Evolutionary conservation across 2,329 filamentous ascomycete species (phyloP).

Genomic region (Penicillium polonicum): DNA sequence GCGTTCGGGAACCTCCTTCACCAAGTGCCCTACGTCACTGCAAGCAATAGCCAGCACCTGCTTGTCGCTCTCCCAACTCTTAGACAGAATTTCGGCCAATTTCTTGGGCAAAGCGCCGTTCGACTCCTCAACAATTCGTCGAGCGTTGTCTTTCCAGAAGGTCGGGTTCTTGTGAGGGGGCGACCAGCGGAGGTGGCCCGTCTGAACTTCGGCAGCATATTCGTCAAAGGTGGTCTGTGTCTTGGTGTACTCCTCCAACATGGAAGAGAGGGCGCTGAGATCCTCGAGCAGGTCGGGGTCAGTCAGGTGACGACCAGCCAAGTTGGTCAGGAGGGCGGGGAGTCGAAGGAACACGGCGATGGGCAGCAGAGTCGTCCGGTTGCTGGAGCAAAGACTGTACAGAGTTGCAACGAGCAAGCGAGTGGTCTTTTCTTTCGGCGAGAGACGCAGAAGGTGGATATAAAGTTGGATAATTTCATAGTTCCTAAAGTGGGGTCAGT

Average conservation of each 20-base stretch:
- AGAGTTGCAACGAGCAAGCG: slow-evolving; percentile 86
- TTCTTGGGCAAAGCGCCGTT: slow-evolving; percentile 75
- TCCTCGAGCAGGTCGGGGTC: slow-evolving; percentile 52
- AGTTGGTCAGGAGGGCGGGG: slow-evolving; percentile 59
- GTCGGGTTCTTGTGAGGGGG: slow-evolving; percentile 81
- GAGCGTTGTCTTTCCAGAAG: slow-evolving; percentile 91
- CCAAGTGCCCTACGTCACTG: slow-evolving; percentile 85
- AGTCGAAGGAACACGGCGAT: slow-evolving; percentile 83
- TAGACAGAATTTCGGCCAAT: slow-evolving; percentile 78
- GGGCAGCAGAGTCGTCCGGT: slow-evolving; percentile 68
- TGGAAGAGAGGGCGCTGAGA: slow-evolving; percentile 53
- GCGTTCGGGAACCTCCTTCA: slow-evolving; percentile 86
- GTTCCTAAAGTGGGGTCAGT: slow-evolving; percentile 58
- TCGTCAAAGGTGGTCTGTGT: slow-evolving; percentile 67
- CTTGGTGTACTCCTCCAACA: slow-evolving; percentile 81
- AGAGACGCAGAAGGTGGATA: slow-evolving; percentile 85
- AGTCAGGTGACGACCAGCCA: slow-evolving; percentile 53
- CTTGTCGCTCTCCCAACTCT: slow-evolving; percentile 82
- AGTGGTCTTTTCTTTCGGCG: slow-evolving; percentile 97
- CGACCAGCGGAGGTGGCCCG: slow-evolving; percentile 88
- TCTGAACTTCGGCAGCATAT: slow-evolving; percentile 77
- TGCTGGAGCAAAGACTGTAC: slow-evolving; percentile 77
- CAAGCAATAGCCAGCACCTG: slow-evolving; percentile 87
- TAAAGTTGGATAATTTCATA: slow-evolving; percentile 91
- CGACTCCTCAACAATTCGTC: slow-evolving; percentile 79